Conservation (phyloP, 768 basidiomycete species). For the Candolleomyces efflorescens region DNA sequence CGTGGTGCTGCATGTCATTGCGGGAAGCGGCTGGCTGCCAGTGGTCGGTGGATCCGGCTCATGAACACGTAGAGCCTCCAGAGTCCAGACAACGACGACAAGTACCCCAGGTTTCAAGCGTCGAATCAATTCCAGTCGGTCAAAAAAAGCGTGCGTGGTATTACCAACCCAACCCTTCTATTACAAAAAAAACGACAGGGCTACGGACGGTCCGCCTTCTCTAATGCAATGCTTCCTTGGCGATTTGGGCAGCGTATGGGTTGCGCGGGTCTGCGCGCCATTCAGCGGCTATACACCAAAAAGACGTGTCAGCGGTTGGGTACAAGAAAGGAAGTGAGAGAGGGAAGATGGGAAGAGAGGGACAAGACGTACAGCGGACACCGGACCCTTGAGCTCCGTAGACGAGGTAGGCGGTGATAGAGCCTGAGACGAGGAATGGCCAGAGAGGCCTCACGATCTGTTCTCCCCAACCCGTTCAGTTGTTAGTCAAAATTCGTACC, state of each 20-base stretch:
- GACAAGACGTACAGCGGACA: constrained; percentile 74
- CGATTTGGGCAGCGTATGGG: constrained; percentile 76
- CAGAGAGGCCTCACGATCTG: constrained; percentile 74
- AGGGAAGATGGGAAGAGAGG: too few relatives aligned
- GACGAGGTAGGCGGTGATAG: constrained; percentile 64
- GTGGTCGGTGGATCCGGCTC: too few relatives aligned
- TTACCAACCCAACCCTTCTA: not conserved
- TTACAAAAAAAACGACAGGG: not conserved
- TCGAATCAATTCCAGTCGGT: too few relatives aligned
- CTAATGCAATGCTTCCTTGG: constrained; percentile 53
- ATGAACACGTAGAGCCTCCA: too few relatives aligned
- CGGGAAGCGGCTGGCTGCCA: too few relatives aligned
- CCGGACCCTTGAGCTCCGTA: constrained; percentile 62
- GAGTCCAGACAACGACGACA: too few relatives aligned
- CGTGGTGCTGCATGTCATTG: too few relatives aligned
- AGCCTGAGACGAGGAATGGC: constrained; percentile 71
- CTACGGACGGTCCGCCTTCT: not conserved
- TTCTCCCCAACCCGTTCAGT: too few relatives aligned
- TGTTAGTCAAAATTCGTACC: too few relatives aligned
- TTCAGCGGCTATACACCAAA: constrained; percentile 47
- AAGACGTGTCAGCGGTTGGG: constrained; percentile 5
- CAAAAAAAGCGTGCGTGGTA: constrained; percentile 3
- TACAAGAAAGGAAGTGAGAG: too few relatives aligned
- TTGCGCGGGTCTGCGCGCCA: constrained; percentile 77
- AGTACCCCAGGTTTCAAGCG: too few relatives aligned